These are phyloP conservation scores for Heritiera fomes DNA, from an alignment of 345 rosid genomes.

Conservation along the genomic window DNA sequence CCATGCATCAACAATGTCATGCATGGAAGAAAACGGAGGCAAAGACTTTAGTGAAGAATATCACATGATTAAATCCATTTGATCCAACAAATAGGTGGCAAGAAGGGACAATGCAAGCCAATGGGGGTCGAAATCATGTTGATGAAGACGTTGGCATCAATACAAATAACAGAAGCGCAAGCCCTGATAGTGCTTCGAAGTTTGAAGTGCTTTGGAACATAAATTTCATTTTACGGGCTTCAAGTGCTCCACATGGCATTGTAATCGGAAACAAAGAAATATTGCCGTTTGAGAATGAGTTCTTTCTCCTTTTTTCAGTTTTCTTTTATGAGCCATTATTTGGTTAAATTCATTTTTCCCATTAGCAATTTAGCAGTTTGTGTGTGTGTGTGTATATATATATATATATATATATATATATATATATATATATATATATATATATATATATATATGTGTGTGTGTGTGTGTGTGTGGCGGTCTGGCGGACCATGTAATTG, in stretches of 20 bases:
- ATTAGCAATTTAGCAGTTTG: no score
- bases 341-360: no score
- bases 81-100: conserved; percentile 32
- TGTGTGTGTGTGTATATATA: no score
- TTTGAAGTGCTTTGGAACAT: conserved; percentile 49
- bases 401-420: no score
- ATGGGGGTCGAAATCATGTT: conserved; percentile 5
- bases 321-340: no score
- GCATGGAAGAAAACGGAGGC: conserved; percentile 29
- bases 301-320: no score
- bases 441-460: no score
- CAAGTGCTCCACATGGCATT: conserved; percentile 59
- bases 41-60: conserved; percentile 18
- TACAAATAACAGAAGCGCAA: conserved; percentile 57
- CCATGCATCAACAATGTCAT: conserved; percentile 25
- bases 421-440: no score
- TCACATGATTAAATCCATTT: neutral
- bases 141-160: neutral
- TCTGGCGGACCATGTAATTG: no score
- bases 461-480: no score
- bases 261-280: no score
- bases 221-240: conserved; percentile 35
- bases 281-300: no score
- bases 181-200: conserved; percentile 61
- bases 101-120: conserved; percentile 17